Evolutionary conservation across 1,284 basidiomycete genomes (phyloP), one percentile per base, ranked within the genome.

Genomic region (Heterobasidion occidentale): DNA sequence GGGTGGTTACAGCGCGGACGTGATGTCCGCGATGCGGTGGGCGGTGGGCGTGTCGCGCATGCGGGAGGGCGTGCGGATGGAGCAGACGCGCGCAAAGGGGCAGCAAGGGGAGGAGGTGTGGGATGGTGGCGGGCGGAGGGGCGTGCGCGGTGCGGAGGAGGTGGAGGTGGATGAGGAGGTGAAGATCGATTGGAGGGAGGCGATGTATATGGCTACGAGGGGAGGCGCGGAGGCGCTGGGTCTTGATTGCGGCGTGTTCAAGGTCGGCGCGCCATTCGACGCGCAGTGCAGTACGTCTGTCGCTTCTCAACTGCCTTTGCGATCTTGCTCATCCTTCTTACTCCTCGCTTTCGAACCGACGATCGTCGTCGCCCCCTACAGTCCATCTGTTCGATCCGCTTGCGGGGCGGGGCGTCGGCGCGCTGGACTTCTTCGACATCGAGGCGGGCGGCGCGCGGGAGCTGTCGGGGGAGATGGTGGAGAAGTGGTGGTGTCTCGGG

Each of bases 401-500:
- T 0, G 68, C 59, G 2, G 65, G 70, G 6, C 48, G 59, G 6
- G 86, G 85, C 3, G 67, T 83, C 2, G 88, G 88, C 0, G 70
- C 76, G 4, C 73, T 92, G 6, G 88, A 91, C 63, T 83, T 90
- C 62, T 84, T 93, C 61, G 81, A 81, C 56, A 63, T 70, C n/a
- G 68, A 70, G 19, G 54, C 56, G 33, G 57, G 61, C 51, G 55
- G 60, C 45, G 54, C 62, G 27, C 54, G 52, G 34, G 67, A 56
- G 3, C 66, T 80, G 46, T 75, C 76, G 36, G 65, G 74, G 53
- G 85, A 87, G 54, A 74, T 81, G 67, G 64, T 93, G 33, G 92
- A 93, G 68, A 90, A 88, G 65, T 94, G 92, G 92, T 94, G 90
- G 90, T 90, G 88, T 63, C 67, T 87, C 47, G 91, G 92, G 2